Evolutionary conservation across 1,284 basidiomycete species (phyloP), one percentile per base, ranked within the genome.

Genomic region (Ceratobasidium sp.): DNA sequence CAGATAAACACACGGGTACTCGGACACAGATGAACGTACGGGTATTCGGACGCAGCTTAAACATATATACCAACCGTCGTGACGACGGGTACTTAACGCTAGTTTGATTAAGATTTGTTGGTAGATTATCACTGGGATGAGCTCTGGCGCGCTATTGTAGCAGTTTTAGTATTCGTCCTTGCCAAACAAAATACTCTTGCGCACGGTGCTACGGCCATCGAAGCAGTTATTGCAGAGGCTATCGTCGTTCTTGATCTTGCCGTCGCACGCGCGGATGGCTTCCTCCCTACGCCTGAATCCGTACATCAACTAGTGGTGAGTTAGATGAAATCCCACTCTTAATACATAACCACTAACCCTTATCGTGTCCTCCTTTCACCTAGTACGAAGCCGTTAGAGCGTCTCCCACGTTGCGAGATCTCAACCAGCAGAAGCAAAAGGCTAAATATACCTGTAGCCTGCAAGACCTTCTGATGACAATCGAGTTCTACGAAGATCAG

Each of bases 321-420:
- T 83, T 5, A 24, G 17, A 14, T n/a, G 4, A 3, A 7, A 44
- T 48, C 63, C 74, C 44, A 29, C 5, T 17, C 31, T 15, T 17
- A n/a, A 15, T 41, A 47, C 22, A 59, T 27, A n/a, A 50, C 74
- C 75, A 45, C 17, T 59, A 17, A 71, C 44, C 50, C 2, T 45
- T 59, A 27, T 27, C 1, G n/a, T n/a, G n/a, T n/a, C n/a, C n/a
- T n/a, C n/a, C n/a, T n/a, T n/a, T n/a, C n/a, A n/a, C n/a, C n/a
- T 57, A 91, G 90, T 91, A 92, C 75, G 90, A 92, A 78, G 82
- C 91, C 19, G 86, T 90, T 44, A 86, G 89, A 19, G 88, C 87
- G 4, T 83, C 86, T 2, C 76, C 83, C 1, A 81, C 84, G 41
- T 79, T 91, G 44, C 83, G 83, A 67, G 88, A 86, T 69, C 88